Evolutionary conservation across 2,329 filamentous ascomycete genomes (phyloP).

Genomic region (Exophiala bonariae): DNA sequence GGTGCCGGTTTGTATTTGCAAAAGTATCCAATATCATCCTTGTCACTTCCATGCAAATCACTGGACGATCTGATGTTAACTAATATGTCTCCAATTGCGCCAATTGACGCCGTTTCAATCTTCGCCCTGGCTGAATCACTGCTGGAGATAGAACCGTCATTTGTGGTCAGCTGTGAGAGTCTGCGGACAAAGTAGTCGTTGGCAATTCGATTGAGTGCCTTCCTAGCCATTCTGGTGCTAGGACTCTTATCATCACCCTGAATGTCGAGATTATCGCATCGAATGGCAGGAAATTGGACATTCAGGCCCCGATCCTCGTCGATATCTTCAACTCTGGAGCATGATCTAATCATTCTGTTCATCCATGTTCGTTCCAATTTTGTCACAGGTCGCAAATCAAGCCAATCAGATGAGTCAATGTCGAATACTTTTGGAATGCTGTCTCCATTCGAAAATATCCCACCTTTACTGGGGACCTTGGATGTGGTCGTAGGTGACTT

Average conservation of each 20-base stretch:
- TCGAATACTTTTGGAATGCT: constrained; percentile 15
- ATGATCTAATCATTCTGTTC: constrained; percentile 15
- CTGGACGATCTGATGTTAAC: constrained; percentile 11
- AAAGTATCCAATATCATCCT: constrained; percentile 2
- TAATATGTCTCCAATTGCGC: constrained; percentile 23
- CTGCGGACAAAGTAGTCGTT: constrained; percentile 11
- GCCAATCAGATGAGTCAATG: constrained; percentile 19
- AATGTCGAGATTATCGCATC: constrained; percentile 4
- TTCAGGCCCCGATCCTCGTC: constrained; percentile 4
- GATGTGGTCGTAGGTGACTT: too few species aligned
- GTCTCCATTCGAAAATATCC: too few species aligned
- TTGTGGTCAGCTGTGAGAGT: neutral
- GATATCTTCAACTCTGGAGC: constrained; percentile 7
- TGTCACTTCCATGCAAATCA: constrained; percentile 5
- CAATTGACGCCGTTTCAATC: constrained; percentile 20
- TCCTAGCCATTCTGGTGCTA: constrained; percentile 4
- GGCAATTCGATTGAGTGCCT: constrained; percentile 14
- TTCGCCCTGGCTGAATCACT: constrained; percentile 1
- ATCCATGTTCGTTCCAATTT: constrained; percentile 17
- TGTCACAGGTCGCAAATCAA: constrained; percentile 19
- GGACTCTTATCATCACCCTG: constrained; percentile 4
- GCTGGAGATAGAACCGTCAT: neutral
- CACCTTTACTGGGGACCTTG: too few species aligned
- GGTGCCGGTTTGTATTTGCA: constrained; percentile 22
- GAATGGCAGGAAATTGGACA: neutral